These are phyloP conservation scores for Colletotrichum horii DNA, from an alignment of 2,329 filamentous ascomycete species.

Conservation along the genomic window DNA sequence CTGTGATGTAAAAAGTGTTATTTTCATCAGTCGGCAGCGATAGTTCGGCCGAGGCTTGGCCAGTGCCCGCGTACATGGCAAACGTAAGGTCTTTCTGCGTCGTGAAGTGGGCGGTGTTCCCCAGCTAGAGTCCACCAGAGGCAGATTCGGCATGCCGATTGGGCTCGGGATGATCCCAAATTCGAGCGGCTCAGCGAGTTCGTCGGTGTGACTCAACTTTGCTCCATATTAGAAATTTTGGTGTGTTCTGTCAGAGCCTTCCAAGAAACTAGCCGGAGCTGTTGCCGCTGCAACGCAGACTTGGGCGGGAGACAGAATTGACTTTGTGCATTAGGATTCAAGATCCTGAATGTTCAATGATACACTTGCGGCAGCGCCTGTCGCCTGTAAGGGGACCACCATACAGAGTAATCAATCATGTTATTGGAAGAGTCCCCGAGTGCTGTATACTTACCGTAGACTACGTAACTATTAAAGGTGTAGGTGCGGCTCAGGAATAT, in stretches of 20 bases:
- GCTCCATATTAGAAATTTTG: background rate
- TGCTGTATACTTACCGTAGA: too few relatives aligned
- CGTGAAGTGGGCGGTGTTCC: background rate
- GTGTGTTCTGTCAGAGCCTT: background rate
- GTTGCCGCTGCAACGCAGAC: background rate
- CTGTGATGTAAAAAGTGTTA: background rate
- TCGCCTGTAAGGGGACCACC: too few relatives aligned
- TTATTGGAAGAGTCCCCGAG: too few relatives aligned
- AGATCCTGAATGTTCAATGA: background rate
- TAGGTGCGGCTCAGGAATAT: accelerated
- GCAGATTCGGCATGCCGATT: background rate
- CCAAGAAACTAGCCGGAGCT: background rate
- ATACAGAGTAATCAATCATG: too few relatives aligned
- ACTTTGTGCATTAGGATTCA: background rate
- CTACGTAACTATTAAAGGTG: too few relatives aligned
- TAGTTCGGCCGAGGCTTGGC: background rate
- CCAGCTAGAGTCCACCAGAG: background rate
- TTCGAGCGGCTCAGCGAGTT: background rate
- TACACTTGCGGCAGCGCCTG: background rate
- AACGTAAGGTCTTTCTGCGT: background rate
- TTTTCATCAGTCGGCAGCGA: slow-evolving; percentile 7
- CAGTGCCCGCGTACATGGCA: background rate
- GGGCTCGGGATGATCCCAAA: background rate
- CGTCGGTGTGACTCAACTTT: background rate
- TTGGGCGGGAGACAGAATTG: accelerated